Base-by-base conservation (phyloP, 352 stramenopile genomes). In the Pythium dissotocum region DNA sequence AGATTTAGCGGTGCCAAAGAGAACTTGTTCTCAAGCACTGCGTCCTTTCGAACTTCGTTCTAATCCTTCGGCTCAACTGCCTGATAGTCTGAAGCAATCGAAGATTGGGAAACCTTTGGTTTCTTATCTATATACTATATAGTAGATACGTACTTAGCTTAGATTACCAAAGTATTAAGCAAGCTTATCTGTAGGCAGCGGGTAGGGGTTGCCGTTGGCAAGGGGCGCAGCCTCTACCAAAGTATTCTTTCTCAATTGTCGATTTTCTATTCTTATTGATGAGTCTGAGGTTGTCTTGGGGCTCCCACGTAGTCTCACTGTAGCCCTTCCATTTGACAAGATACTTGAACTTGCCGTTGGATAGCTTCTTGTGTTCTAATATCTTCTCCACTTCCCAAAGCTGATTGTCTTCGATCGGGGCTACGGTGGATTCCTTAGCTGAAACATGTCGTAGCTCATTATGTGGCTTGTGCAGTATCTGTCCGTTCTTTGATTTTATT, bases 401-500 rank as follows among this genome's bases (percentile, higher is more conserved):
- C 52, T 76, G 38, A 14, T 58, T 57, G 5, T 51, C 33, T 26
- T 71, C 63, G 26, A 73, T 67, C 30, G 38, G 36, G 51, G 63
- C 65, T 36, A 70, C 54, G 21, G 51, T 73, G 40, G 63, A 40
- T 46, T 69, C 59, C 36, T 61, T 24, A 36, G 57, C 26, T 42
- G 73, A 52, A 24, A 78, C 63, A 9, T 65, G 13, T 42, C 73
- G 73, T 0, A 78, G 13, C 48, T 77, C 68, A 26, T 71, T 73
- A 28, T 36, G 53, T 14, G 68, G 3, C 12, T 71, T 73, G 61
- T 71, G 77, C 1, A 74, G 60, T 0, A 59, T 71, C 61, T 77
- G 69, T 16, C 53, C 63, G 58, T 81, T 81, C 32, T 74, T 77
- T 13, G 69, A 78, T 6, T 63, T 46, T 44, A 78, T 73, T n/a